Evolutionary conservation across 345 rosid species (phyloP).

Genomic region (Euphorbia lathyris): DNA sequence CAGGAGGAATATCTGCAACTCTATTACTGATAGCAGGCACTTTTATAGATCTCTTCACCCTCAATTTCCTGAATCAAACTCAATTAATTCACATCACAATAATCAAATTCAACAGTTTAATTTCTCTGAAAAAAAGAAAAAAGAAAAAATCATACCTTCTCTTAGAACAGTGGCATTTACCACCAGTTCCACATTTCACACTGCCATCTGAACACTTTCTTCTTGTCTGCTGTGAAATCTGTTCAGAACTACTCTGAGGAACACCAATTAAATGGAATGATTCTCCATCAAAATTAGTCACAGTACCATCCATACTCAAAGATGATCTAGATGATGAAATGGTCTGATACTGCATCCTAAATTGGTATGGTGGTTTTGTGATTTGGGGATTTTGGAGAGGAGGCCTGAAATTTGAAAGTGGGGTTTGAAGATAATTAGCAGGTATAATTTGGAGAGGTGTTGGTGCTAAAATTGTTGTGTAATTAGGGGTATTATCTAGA

Average conservation of each 20-base stretch:
- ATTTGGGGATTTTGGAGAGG: constrained; percentile 33
- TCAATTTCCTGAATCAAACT: constrained; percentile 43
- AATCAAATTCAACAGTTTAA: too few relatives aligned
- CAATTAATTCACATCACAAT: too few relatives aligned
- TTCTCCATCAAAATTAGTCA: constrained; percentile 41
- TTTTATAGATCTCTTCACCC: constrained; percentile 63
- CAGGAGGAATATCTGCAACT: constrained; percentile 82
- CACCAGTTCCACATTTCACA: constrained; percentile 48
- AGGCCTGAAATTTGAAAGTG: constrained; percentile 31
- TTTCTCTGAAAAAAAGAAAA: too few relatives aligned
- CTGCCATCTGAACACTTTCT: constrained; percentile 65
- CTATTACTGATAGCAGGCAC: constrained; percentile 89
- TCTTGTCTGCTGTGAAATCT: constrained; percentile 44
- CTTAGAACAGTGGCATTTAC: constrained; percentile 81
- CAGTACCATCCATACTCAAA: constrained; percentile 68
- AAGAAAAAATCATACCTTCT: constrained; percentile 44
- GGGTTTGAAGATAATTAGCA: constrained; percentile 26
- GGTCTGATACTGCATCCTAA: constrained; percentile 42
- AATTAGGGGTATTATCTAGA: constrained; percentile 52
- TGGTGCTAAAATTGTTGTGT: constrained; percentile 48
- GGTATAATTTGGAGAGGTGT: constrained; percentile 62
- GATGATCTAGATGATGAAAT: constrained; percentile 59
- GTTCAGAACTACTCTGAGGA: constrained; percentile 48
- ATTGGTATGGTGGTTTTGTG: constrained; percentile 33
- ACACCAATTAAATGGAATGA: constrained; percentile 58